Conservation (phyloP, 306 rosid genomes). For the Glycine tomentella region DNA sequence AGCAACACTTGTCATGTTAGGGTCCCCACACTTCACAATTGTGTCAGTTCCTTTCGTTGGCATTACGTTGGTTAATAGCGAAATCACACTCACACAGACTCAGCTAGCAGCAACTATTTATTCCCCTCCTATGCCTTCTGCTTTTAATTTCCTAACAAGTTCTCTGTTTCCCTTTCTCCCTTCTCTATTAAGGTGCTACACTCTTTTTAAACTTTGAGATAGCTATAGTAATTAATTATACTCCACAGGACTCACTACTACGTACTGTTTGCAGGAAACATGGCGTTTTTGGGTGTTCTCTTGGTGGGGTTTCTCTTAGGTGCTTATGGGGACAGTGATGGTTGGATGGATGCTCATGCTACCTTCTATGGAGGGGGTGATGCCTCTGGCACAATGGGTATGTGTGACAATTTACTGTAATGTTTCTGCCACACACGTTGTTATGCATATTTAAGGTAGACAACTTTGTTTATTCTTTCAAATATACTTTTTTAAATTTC, state of each 20-base stretch:
- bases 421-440: neutral
- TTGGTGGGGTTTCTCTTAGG: conserved; percentile 54
- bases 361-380: conserved; percentile 91
- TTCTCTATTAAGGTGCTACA: conserved; percentile 9
- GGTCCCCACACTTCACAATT: conserved; percentile 69
- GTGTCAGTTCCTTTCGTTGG: too few species aligned
- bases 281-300: conserved; percentile 54
- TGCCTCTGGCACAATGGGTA: conserved; percentile 88
- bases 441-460: neutral
- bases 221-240: too few species aligned
- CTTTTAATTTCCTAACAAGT: conserved; percentile 31
- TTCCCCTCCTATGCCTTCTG: conserved; percentile 28
- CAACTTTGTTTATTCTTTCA: conserved; percentile 20
- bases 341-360: conserved; percentile 71
- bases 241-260: conserved; percentile 10
- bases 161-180: neutral
- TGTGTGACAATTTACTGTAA: conserved; percentile 20
- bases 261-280: conserved; percentile 32
- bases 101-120: conserved; percentile 54
- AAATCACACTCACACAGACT: neutral
- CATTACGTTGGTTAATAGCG: too few species aligned
- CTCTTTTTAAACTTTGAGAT: neutral
- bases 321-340: conserved; percentile 49
- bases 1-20: conserved; percentile 58
- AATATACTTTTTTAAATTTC: neutral